Conservation (phyloP, 2,329 filamentous ascomycete genomes). For the Xenosphaeropsis pyriputrescens region DNA sequence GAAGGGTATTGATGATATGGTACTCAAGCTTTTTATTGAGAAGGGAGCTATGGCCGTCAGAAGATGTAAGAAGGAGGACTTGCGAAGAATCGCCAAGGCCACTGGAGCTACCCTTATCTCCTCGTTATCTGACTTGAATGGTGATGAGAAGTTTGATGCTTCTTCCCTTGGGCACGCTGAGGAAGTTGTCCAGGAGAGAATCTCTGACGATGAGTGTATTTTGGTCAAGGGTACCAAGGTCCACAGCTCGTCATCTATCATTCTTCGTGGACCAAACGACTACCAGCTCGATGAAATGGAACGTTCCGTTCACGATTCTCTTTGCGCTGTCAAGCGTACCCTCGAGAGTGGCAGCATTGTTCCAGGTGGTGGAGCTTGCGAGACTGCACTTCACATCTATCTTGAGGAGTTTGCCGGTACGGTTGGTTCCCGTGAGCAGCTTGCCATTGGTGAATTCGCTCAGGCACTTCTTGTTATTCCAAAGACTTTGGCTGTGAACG, state of each 20-base stretch:
- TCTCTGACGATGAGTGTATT: constrained; percentile 98
- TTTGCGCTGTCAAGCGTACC: constrained; percentile 93
- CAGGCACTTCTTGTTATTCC: constrained; percentile 88
- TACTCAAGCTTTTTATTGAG: constrained; percentile 88
- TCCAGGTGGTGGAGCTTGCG: constrained; percentile 87
- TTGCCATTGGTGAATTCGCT: constrained; percentile 95
- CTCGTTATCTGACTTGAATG: constrained; percentile 90
- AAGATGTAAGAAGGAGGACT: constrained; percentile 96
- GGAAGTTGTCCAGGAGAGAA: constrained; percentile 94
- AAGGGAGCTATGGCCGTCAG: constrained; percentile 90
- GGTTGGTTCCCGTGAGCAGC: constrained; percentile 90
- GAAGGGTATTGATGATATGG: constrained; percentile 95
- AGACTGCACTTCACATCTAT: constrained; percentile 98
- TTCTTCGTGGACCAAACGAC: constrained; percentile 90
- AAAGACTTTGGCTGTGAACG: constrained; percentile 93
- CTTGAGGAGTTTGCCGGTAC: constrained; percentile 97
- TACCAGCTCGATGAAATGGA: constrained; percentile 98
- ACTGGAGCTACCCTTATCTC: constrained; percentile 88
- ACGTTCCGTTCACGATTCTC: constrained; percentile 89
- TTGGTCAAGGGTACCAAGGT: constrained; percentile 91
- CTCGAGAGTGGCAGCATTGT: constrained; percentile 95
- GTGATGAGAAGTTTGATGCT: constrained; percentile 90
- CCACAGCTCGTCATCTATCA: constrained; percentile 87
- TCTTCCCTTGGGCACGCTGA: constrained; percentile 84
- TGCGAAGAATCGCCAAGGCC: constrained; percentile 88